A percentile compares a stretch with the other conserved stretches of the same genome.
phyloP scores from a whole-genome alignment of 2,329 filamentous ascomycete species.

The Aspergillus nomiae region DNA sequence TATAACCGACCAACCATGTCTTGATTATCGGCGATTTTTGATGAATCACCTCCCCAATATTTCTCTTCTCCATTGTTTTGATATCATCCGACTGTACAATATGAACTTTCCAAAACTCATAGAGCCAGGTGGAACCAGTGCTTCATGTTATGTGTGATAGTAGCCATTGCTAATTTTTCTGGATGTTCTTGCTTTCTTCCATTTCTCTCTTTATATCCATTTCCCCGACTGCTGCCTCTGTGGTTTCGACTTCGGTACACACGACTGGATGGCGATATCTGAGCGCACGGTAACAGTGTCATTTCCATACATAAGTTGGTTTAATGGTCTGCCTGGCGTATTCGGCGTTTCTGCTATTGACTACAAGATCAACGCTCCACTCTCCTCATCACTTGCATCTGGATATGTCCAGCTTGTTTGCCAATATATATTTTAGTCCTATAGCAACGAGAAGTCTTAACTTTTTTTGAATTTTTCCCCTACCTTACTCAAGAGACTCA shows the following conservation, averaged over 20 bases:
- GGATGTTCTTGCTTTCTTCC: conserved; percentile 16
- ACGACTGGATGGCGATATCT: not conserved
- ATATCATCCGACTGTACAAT: conserved; percentile 42
- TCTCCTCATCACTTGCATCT: conserved; percentile 33
- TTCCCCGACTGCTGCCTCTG: not conserved
- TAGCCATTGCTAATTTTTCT: conserved; percentile 24
- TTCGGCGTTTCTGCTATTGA: conserved; percentile 25
- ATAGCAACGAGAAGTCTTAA: not conserved
- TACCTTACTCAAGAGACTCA: not conserved
- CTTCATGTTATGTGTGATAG: conserved; percentile 32
- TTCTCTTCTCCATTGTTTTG: conserved; percentile 29
- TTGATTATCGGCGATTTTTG: conserved; percentile 21
- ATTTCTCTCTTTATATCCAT: conserved; percentile 17
- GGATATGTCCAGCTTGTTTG: conserved; percentile 19
- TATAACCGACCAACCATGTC: conserved; percentile 7
- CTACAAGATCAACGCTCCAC: conserved; percentile 25
- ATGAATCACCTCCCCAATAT: conserved; percentile 24
- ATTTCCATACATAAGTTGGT: conserved; percentile 3
- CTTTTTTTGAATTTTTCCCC: not conserved
- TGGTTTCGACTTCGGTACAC: conserved; percentile 6
- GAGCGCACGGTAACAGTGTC: not conserved
- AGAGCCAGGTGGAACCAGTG: conserved; percentile 39
- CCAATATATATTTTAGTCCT: not conserved
- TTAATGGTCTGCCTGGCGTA: conserved; percentile 7
- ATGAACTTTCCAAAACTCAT: conserved; percentile 36